These are phyloP conservation scores for Beauveria scarabaeidicola DNA, from an alignment of 2,329 filamentous ascomycete genomes.

Conservation along the genomic window DNA sequence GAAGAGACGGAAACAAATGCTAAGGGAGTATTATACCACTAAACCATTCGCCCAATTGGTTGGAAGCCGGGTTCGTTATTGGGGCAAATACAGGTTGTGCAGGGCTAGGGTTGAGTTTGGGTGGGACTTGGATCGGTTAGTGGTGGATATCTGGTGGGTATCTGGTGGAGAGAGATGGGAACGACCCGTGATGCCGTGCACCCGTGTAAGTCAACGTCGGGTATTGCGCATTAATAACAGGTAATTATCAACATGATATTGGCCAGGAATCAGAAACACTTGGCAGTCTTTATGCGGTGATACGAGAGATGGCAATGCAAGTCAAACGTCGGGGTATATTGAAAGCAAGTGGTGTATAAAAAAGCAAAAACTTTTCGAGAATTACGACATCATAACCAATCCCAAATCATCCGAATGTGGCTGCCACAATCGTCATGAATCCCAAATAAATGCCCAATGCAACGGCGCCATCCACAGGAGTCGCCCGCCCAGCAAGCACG, in stretches of 20 bases:
- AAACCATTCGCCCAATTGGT: constrained; percentile 14
- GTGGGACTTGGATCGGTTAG: not conserved
- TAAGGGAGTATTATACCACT: constrained; percentile 15
- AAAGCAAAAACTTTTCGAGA: not conserved
- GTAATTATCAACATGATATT: not conserved
- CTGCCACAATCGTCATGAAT: constrained; percentile 8
- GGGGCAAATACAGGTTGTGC: constrained; percentile 7
- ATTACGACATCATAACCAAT: too few relatives aligned
- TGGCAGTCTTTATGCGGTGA: too few relatives aligned
- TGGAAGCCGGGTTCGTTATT: constrained; percentile 5
- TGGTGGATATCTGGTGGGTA: not conserved
- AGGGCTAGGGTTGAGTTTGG: constrained; percentile 2
- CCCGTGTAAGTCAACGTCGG: not conserved
- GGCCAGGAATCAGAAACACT: too few relatives aligned
- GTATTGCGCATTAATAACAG: not conserved
- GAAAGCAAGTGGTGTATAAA: not conserved
- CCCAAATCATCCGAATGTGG: constrained; percentile 11
- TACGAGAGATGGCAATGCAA: not conserved
- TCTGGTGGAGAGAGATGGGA: not conserved
- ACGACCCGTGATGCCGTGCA: not conserved
- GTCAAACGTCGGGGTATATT: not conserved
- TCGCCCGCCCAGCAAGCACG: constrained; percentile 13
- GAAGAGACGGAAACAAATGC: constrained; percentile 3
- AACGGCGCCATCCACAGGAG: constrained; percentile 11
- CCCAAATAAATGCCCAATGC: constrained; percentile 1